Percentiles rank a stretch among this genome's conserved stretches.
phyloP scores from a whole-genome alignment of 225 moss, liverwort and hornwort genomes.

The Physcomitrium patens region DNA sequence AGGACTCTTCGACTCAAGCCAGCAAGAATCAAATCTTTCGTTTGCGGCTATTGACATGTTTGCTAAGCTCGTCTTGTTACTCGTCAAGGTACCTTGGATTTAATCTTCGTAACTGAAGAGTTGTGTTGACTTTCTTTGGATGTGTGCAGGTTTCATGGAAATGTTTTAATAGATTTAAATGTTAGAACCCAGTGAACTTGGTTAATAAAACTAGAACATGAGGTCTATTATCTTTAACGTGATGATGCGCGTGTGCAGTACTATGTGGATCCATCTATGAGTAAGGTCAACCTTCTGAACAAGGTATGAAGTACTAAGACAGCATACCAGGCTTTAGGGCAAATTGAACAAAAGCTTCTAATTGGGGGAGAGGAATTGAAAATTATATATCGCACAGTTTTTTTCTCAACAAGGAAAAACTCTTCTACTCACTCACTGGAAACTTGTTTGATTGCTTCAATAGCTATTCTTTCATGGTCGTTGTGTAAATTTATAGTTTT shows the following conservation, averaged over 20 bases:
- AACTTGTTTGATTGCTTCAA: slow-evolving; percentile 15
- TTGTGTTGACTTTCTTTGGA: not conserved
- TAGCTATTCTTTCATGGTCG: slow-evolving; percentile 1
- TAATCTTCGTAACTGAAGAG: slow-evolving; percentile 1
- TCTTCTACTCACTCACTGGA: not conserved
- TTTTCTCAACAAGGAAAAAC: not conserved
- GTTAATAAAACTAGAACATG: not conserved
- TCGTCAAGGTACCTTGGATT: slow-evolving; percentile 69
- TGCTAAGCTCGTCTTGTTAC: slow-evolving; percentile 94
- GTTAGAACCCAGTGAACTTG: slow-evolving; percentile 22
- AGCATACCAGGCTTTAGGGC: slow-evolving; percentile 4
- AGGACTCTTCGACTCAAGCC: slow-evolving; percentile 61
- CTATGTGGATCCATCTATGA: slow-evolving; percentile 86
- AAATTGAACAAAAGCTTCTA: not conserved
- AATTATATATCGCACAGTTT: not conserved
- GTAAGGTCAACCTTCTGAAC: slow-evolving; percentile 91
- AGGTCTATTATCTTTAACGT: slow-evolving; percentile 10
- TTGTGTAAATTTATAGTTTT: slow-evolving; percentile 17
- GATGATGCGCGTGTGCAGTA: slow-evolving; percentile 51
- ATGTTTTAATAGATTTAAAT: not conserved
- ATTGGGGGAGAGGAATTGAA: not conserved
- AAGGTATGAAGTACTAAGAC: slow-evolving; percentile 53
- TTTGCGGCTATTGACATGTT: slow-evolving; percentile 97
- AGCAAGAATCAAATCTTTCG: slow-evolving; percentile 72
- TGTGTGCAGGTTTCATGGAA: slow-evolving; percentile 19